Conservation (phyloP, 1,139 yeast species). For the Wickerhamomyces sp. region DNA sequence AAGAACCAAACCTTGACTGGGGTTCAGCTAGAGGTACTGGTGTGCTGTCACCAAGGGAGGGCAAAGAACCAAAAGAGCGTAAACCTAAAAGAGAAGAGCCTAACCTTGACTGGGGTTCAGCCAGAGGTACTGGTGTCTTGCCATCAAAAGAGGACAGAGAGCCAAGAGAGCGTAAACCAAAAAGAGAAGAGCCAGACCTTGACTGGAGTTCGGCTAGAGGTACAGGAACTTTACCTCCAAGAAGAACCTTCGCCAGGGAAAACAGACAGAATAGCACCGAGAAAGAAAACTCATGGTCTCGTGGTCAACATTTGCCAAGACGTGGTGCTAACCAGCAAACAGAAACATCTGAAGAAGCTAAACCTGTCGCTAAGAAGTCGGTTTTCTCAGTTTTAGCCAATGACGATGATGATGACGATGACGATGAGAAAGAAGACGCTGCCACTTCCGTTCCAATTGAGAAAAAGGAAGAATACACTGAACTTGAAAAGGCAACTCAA, state of each 20-base stretch:
- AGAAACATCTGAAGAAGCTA: slow-evolving; percentile 20
- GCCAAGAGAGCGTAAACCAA: slow-evolving; percentile 27
- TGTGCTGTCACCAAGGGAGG: slow-evolving; percentile 6
- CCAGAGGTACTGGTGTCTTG: slow-evolving; percentile 16
- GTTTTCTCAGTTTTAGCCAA: slow-evolving; percentile 60
- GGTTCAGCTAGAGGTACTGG: slow-evolving; percentile 25
- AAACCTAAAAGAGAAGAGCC: slow-evolving; percentile 40
- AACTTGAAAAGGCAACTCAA: slow-evolving; percentile 41
- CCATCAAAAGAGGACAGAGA: slow-evolving; percentile 21
- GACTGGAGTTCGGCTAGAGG: slow-evolving; percentile 39
- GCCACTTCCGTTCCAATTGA: no score
- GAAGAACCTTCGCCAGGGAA: slow-evolving; percentile 5
- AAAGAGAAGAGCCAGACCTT: slow-evolving; percentile 38
- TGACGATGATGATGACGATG: slow-evolving; percentile 68
- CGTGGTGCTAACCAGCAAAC: slow-evolving; percentile 23
- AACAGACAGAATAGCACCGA: slow-evolving; percentile 36
- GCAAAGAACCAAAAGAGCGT: slow-evolving; percentile 22
- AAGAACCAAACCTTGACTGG: slow-evolving; percentile 46
- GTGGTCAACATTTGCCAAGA: slow-evolving; percentile 31
- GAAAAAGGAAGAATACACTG: slow-evolving; percentile 25
- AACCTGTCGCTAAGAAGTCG: slow-evolving; percentile 48
- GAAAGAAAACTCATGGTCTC: slow-evolving; percentile 42
- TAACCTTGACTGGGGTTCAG: slow-evolving; percentile 42
- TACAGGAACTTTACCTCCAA: slow-evolving; percentile 21
- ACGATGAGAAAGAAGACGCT: slow-evolving; percentile 39